Evolutionary conservation across 768 basidiomycete species (phyloP), one percentile per base, ranked within the genome.

Genomic region (Leucosporidium scottii): DNA sequence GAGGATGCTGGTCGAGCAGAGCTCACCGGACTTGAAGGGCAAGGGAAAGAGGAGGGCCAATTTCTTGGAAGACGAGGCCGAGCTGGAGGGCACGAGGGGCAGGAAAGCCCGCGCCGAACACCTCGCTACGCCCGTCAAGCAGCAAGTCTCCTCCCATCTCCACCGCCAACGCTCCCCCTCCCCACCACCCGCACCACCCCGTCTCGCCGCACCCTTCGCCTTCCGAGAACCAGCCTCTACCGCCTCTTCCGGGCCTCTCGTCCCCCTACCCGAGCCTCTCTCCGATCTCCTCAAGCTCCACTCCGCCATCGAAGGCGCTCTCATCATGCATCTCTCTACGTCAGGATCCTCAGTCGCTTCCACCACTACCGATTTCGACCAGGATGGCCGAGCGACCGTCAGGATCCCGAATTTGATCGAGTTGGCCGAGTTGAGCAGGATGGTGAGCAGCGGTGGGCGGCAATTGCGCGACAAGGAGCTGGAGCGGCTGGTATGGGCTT

Each of bases 301-400:
- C 58, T 54, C 64, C 30, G 66, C 73, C 4, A 53, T 75, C 57
- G 75, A 75, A 54, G 66, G 72, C 25, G 61, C 72, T 20, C 57
- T 75, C 25, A 67, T 75, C 44, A 55, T 75, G 21, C 75, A 74
- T 53, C 73, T 75, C 54, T 66, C 75, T n/a, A 71, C 66, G 44
- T 57, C 65, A 13, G 70, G 69, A 39, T 64, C 75, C 6, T 44
- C 61, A 18, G 63, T 70, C 53, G 73, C 72, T 2, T 70, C 72
- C 2, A 59, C 70, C 20, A 18, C 57, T 15, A 67, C 68, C 8
- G 49, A 61, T 0, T 48, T 59, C 27, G 25, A 61, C 54, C 13
- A 61, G 4, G 47, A 27, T 0, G 64, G 62, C 20, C 30, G 39
- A 25, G 62, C 67, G 15, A 23, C 31, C 20, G 50, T 70, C 17